Conservation (phyloP, 2,329 filamentous ascomycete genomes). For the Verruconis gallopava region DNA sequence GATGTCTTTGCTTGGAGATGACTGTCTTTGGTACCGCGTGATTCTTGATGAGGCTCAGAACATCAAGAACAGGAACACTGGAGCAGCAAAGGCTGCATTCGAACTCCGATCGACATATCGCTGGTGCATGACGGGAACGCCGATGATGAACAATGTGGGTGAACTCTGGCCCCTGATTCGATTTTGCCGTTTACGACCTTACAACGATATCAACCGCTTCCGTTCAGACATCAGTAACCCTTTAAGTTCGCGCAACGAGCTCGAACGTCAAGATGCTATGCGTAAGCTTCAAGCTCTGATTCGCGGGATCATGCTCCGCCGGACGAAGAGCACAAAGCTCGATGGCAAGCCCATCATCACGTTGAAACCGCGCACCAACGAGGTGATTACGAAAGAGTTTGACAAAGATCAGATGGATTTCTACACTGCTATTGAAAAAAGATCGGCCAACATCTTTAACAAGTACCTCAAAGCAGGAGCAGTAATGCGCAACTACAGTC, state of each 20-base stretch:
- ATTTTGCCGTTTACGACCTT: constrained; percentile 67
- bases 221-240: constrained; percentile 42
- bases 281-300: constrained; percentile 59
- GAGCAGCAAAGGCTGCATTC: constrained; percentile 46
- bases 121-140: constrained; percentile 68
- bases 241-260: constrained; percentile 23
- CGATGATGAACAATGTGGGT: constrained; percentile 75
- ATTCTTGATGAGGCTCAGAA: constrained; percentile 70
- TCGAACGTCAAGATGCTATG: constrained; percentile 42
- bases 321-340: constrained; percentile 66
- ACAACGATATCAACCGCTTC: constrained; percentile 53
- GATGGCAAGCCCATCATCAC: constrained; percentile 65
- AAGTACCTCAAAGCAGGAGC: constrained; percentile 58
- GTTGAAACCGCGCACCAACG: constrained; percentile 52
- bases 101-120: constrained; percentile 48
- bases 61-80: constrained; percentile 62
- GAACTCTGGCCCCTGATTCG: constrained; percentile 68
- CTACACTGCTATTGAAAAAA: constrained; percentile 53
- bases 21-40: constrained; percentile 50
- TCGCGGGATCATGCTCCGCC: constrained; percentile 68
- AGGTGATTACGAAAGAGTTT: constrained; percentile 51
- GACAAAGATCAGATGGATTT: constrained; percentile 50
- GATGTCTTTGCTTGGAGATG: constrained; percentile 44
- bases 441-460: constrained; percentile 60
- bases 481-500: constrained; percentile 61